Conservation (phyloP, 805 yeast genomes). For the Scheffersomyces coipomensis region DNA sequence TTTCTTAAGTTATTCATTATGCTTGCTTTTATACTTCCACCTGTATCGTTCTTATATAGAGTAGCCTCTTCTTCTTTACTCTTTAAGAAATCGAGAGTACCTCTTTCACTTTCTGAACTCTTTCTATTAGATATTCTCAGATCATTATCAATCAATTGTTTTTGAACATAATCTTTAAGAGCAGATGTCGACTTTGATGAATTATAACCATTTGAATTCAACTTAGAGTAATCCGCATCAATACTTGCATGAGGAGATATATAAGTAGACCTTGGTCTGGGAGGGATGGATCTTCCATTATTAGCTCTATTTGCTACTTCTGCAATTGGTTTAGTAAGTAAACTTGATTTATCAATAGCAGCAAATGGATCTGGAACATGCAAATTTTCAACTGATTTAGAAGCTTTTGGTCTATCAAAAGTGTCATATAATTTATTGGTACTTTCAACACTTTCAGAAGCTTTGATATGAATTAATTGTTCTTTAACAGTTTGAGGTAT, state of each 20-base stretch:
- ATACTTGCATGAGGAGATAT: neutral
- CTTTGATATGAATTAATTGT: conserved; percentile 3
- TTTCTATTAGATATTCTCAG: conserved; percentile 15
- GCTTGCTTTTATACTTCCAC: conserved; percentile 36
- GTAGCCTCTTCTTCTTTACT: conserved; percentile 23
- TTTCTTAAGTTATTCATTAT: conserved; percentile 33
- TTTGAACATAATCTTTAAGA: conserved; percentile 30
- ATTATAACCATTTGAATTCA: neutral
- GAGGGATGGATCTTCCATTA: neutral
- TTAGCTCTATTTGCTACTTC: neutral
- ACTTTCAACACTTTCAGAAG: neutral
- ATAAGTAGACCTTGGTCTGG: conserved; percentile 2
- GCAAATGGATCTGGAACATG: conserved; percentile 39
- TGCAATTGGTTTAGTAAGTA: conserved; percentile 8
- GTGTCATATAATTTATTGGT: neutral
- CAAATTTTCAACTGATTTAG: conserved; percentile 6
- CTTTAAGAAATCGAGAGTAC: conserved; percentile 36
- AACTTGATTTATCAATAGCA: conserved; percentile 37
- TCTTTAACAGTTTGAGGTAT: conserved; percentile 36
- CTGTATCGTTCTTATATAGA: conserved; percentile 30
- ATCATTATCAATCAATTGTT: conserved; percentile 26
- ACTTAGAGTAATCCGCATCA: too few relatives aligned
- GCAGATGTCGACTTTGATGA: conserved; percentile 14
- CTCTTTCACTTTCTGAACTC: conserved; percentile 19
- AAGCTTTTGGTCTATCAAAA: neutral